phyloP scores from a whole-genome alignment of 257 asterid species.

The Salvia rosmarinus region DNA sequence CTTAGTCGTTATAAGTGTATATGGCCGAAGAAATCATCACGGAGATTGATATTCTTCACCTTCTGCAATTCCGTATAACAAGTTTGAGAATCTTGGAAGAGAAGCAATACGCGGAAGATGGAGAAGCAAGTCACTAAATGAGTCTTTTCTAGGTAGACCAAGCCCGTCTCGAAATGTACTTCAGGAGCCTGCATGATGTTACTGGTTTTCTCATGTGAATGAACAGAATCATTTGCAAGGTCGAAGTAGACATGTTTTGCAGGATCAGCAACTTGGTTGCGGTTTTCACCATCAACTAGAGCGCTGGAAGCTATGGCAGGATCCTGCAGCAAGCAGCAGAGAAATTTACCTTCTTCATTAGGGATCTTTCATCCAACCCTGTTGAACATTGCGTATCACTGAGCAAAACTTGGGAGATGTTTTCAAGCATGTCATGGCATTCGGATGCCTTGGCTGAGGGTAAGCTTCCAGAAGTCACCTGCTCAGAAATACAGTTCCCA shows the following conservation, averaged over 20 bases:
- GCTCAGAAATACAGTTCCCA: slow-evolving; percentile 63
- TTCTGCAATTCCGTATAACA: slow-evolving; percentile 56
- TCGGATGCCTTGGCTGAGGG: slow-evolving; percentile 60
- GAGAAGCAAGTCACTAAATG: slow-evolving; percentile 64
- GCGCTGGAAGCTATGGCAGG: slow-evolving; percentile 42
- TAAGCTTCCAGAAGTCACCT: slow-evolving; percentile 60
- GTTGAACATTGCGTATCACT: slow-evolving; percentile 57
- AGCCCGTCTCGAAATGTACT: slow-evolving; percentile 32
- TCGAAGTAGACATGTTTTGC: slow-evolving; percentile 39
- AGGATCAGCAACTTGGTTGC: slow-evolving; percentile 31
- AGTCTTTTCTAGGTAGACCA: slow-evolving; percentile 59
- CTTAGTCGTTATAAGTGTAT: not conserved
- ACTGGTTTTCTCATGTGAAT: slow-evolving; percentile 29
- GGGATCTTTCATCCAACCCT: slow-evolving; percentile 71
- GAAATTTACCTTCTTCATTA: slow-evolving; percentile 81
- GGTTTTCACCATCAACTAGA: slow-evolving; percentile 43
- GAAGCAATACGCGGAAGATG: slow-evolving; percentile 81
- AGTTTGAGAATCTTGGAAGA: slow-evolving; percentile 54
- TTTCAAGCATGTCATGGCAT: slow-evolving; percentile 62
- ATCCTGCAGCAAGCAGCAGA: slow-evolving; percentile 67
- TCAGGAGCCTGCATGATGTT: slow-evolving; percentile 25
- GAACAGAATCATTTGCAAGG: slow-evolving; percentile 30
- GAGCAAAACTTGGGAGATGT: slow-evolving; percentile 48
- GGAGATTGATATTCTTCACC: slow-evolving; percentile 46
- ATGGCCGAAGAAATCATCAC: not conserved